Conservation (phyloP, 1,139 yeast genomes). For the Candida sojae region DNA sequence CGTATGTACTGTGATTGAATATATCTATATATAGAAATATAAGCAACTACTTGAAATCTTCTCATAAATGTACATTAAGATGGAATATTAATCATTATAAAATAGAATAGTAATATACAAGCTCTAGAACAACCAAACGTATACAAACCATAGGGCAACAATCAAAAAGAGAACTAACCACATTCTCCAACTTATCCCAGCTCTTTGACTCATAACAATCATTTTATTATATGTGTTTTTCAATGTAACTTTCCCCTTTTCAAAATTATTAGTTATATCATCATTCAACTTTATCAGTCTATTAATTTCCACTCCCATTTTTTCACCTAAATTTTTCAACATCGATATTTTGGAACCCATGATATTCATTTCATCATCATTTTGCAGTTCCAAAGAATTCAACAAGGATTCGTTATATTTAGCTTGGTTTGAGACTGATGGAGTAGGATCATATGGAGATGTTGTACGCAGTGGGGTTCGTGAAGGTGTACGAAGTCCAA, state of each 20-base stretch:
- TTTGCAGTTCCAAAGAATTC: constrained; percentile 79
- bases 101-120: background rate
- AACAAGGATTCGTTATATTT: constrained; percentile 58
- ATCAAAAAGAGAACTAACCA: constrained; percentile 72
- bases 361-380: constrained; percentile 70
- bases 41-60: background rate
- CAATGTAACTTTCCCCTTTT: constrained; percentile 46
- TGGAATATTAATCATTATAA: background rate
- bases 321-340: constrained; percentile 68
- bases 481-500: constrained; percentile 18
- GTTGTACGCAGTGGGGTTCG: constrained; percentile 38
- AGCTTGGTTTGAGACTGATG: constrained; percentile 26
- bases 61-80: background rate
- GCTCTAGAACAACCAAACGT: constrained; percentile 69
- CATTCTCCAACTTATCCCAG: constrained; percentile 77
- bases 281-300: constrained; percentile 66
- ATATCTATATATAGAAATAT: background rate
- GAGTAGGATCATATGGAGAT: constrained; percentile 53
- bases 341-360: constrained; percentile 73
- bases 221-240: constrained; percentile 71
- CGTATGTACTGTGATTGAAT: constrained; percentile 7
- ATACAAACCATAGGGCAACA: constrained; percentile 69
- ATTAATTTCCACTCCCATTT: constrained; percentile 85
- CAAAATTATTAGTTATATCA: constrained; percentile 51
- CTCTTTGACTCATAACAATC: constrained; percentile 79